Percentiles rank a stretch among this genome's conserved stretches.
Conservation (phyloP, 2,329 filamentous ascomycete species). For the Aureobasidium melanogenum region DNA sequence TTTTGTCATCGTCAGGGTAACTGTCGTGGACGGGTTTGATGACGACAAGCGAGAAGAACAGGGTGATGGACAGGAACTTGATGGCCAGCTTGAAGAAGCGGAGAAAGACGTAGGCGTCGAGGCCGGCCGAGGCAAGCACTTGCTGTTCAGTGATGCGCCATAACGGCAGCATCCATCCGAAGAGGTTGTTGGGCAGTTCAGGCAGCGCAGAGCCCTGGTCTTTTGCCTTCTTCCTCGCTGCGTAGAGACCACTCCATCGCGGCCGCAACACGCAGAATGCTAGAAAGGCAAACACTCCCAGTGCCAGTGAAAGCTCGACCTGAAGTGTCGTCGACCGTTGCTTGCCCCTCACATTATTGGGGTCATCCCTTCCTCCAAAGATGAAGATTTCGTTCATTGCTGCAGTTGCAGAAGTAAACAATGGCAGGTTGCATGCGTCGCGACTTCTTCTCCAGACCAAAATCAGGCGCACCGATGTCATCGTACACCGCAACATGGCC, state of each 20-base stretch:
- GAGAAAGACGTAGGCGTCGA: constrained; percentile 94
- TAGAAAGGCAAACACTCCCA: constrained; percentile 64
- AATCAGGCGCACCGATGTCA: constrained; percentile 4
- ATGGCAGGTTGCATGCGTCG: background rate
- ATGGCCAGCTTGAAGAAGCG: constrained; percentile 94
- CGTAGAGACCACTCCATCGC: constrained; percentile 85
- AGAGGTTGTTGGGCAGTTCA: constrained; percentile 69
- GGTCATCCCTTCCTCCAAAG: constrained; percentile 16
- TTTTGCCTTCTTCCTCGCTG: constrained; percentile 72
- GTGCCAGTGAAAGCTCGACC: constrained; percentile 59
- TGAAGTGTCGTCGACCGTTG: constrained; percentile 42
- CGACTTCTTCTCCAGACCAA: constrained; percentile 2
- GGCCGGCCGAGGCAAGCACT: constrained; percentile 77
- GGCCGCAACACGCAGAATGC: constrained; percentile 78
- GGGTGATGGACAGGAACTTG: constrained; percentile 67
- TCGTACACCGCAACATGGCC: background rate
- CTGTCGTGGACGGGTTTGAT: constrained; percentile 78
- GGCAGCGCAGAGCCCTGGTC: constrained; percentile 60
- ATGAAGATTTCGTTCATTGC: constrained; percentile 17
- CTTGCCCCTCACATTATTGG: background rate
- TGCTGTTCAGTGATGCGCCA: constrained; percentile 83
- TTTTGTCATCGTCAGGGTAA: constrained; percentile 42
- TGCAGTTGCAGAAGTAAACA: constrained; percentile 5
- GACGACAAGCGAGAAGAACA: constrained; percentile 71
- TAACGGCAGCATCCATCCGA: constrained; percentile 86